Percentiles rank a stretch among this genome's conserved stretches.
These are phyloP conservation scores for Acidiella bohemica DNA, from an alignment of 495 filamentous ascomycete genomes.

Conservation along the genomic window DNA sequence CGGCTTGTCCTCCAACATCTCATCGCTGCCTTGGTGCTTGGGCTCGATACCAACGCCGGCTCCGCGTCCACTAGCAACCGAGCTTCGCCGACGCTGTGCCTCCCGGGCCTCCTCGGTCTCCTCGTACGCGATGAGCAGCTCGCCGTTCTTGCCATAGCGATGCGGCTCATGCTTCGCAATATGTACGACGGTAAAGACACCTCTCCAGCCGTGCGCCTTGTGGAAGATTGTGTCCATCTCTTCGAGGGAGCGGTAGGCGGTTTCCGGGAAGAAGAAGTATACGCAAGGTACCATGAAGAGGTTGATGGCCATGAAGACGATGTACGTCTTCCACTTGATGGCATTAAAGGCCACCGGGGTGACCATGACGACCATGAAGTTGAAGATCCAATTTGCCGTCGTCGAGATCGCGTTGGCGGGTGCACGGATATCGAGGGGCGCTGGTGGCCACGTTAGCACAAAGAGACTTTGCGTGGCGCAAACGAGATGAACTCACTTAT, in stretches of 20 bases:
- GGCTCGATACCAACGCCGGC: background rate
- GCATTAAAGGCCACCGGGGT: slow-evolving; percentile 22
- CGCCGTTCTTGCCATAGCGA: slow-evolving; percentile 56
- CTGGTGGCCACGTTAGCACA: slow-evolving; percentile 4
- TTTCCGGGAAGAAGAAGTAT: slow-evolving; percentile 51
- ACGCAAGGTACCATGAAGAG: slow-evolving; percentile 36
- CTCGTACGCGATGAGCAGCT: slow-evolving; percentile 20
- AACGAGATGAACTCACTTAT: background rate
- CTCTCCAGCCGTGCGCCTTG: slow-evolving; percentile 11
- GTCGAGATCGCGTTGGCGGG: slow-evolving; percentile 21
- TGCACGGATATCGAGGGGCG: slow-evolving; percentile 39
- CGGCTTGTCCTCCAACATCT: too few species aligned
- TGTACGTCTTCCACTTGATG: slow-evolving; percentile 25
- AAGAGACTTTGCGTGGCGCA: background rate
- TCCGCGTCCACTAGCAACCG: background rate
- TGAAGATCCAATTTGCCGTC: slow-evolving; percentile 22
- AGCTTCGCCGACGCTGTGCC: background rate
- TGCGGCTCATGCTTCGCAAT: slow-evolving; percentile 47
- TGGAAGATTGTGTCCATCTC: slow-evolving; percentile 32
- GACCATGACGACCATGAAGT: slow-evolving; percentile 24
- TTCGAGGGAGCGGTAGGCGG: slow-evolving; percentile 42
- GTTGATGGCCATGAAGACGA: slow-evolving; percentile 36
- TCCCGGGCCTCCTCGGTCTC: slow-evolving; percentile 18
- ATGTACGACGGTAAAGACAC: slow-evolving; percentile 44
- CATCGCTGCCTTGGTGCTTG: too few species aligned